Base-by-base conservation (phyloP, 78 protist species). In the Chrysochromulina parva region DNA sequence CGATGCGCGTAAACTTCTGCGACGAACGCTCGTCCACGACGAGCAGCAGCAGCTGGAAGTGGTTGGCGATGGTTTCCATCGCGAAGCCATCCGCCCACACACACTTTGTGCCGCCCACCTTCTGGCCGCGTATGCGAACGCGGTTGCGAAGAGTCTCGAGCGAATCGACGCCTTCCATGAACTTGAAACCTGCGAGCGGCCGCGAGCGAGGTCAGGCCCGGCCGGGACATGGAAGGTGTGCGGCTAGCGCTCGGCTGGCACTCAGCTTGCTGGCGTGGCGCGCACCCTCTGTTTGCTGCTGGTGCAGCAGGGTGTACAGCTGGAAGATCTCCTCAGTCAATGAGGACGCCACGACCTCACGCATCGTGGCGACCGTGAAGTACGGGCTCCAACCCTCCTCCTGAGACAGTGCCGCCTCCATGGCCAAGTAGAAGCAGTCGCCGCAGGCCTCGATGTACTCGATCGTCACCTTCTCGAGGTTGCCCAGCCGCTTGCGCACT, bases 41-140 rank as follows among this genome's bases (percentile, higher is more conserved):
- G 38, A 66, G 73, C 73, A 66, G 38, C 24, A 9, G 17, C 47
- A 66, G 73, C 24, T 19, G 73, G 38, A 66, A 66, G 73, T 66
- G 73, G 24, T 9, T 24, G 38, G 73, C 73, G 73, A 66, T 66
- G 19, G 73, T 66, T 52, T 69, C 78, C 78, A 69, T 69, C 53
- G 78, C 78, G 53, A 69, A 69, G 53, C 78, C 78, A 20, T 69
- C 78, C 7, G 78, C 78, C 78, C 78, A 69, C 2, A 69, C 78
- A 20, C 78, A 69, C 16, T 69, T 69, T 14, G 6, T 48, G 53
- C 26, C 78, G 22, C 78, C 78, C 76, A 67, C 78, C 78, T 69
- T 69, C 13, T 26, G 78, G 20, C 78, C 78, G 1, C 24, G 50
- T 52, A 69, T 48, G 20, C 52, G 47, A 13, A 69, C 53, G 2